Evolutionary conservation across 179 eudicot species (phyloP), one percentile per base, ranked within the genome.

Genomic region (Silene coronaria): DNA sequence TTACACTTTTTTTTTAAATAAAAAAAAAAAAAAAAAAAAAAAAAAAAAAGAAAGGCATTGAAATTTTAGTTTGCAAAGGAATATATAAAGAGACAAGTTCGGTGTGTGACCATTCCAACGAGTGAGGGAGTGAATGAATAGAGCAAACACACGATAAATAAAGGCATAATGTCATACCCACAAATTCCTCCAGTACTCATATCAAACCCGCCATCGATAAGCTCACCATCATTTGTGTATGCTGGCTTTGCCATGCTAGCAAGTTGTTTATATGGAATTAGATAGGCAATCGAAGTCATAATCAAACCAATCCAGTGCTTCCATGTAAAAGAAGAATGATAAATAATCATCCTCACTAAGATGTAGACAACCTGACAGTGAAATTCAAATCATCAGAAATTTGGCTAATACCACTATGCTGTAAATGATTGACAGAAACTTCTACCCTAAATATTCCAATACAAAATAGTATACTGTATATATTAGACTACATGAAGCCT

Each of bases 121-220:
- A 19, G 48, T n/a, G 51, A 21, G 26, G 59, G 13, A 23, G 17
- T 13, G 24, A 51, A 53, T 2, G 13, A 58, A 30, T 11, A 22
- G 26, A 5, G 46, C 34, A 12, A 59, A 14, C 14, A 8, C 24
- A 61, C 2, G 19, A 27, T 2, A 58, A 62, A 51, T 7, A 24
- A 70, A 79, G 71, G 42, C 59, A 74, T 57, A 26, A 32, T 14
- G 42, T 59, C 91, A 65, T 90, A 93, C 98, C 96, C 96, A 74
- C 96, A 90, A 83, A 90, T 77, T 72, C 98, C 98, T 79, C 85
- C 87, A 3, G 97, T 85, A 67, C 88, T 89, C 98, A 93, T 90
- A 87, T 93, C 97, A 82, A 85, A 91, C 5, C 98, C 98, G 10
- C 98, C 98, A 83, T 93, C 98, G 10, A 89, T 71, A 66, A 93